Evolutionary conservation across 2,329 filamentous ascomycete genomes (phyloP), one percentile per base, ranked within the genome.

Genomic region (Alternaria sp.): DNA sequence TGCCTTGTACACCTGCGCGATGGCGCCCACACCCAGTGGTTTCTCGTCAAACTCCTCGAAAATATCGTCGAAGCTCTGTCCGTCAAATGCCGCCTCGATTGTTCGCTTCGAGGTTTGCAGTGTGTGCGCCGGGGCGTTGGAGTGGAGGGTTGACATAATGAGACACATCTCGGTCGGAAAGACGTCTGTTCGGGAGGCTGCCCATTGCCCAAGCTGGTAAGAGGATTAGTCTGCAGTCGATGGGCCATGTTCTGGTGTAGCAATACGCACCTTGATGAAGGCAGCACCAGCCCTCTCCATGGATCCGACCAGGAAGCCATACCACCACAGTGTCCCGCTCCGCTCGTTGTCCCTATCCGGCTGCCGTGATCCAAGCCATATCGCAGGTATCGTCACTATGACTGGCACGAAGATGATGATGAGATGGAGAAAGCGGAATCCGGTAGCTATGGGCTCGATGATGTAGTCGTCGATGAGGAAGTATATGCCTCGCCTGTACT

Each of bases 1-100:
- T 0, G 95, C 95, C 76, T 93, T 96, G 85, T 99, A 99, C 3
- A 98, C 95, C 78, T 99, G 95, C 0, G 95, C 95, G 71, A 99
- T 98, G 30, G 95, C 95, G 11, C 95, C 95, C 1, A 98, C 94
- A 1, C 95, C 95, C 0, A 99, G 82, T 0, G 95, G 95, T 67
- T 85, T 88, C 79, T 96, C 92, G 28, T 97, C 86, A 68, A 99
- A 99, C 76, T 98, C 95, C 30, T 97, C 92, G 71, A 99, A 99
- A 61, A 99, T 97, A 5, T 97, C 92, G 12, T 94, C 89, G 66
- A 99, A 97, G 0, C 80, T 72, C 57, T 91, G 86, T 1, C 91
- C 92, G 59, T 89, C 88, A 74, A 99, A 99, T 0, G 95, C 94
- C 36, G 88, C 87, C 68, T 89, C 86, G 27, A 99, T 90, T 3